These are phyloP conservation scores for Xenoacremonium recifei DNA, from an alignment of 2,329 filamentous ascomycete species.

Conservation along the genomic window DNA sequence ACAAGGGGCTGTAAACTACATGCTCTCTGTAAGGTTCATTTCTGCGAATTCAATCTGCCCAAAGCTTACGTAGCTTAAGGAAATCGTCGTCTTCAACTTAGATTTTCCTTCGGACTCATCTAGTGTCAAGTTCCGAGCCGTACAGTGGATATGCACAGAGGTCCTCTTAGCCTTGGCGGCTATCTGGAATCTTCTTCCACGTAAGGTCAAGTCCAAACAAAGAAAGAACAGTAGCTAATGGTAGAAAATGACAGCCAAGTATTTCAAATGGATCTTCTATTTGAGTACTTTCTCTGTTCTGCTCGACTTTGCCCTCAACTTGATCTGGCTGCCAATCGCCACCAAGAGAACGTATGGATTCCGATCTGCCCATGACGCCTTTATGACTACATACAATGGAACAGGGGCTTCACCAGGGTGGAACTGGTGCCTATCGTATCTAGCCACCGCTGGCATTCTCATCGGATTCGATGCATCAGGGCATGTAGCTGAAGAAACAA, in stretches of 20 bases:
- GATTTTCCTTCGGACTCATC: constrained; percentile 52
- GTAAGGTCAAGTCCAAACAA: too few species aligned
- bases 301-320: constrained; percentile 57
- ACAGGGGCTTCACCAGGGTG: constrained; percentile 54
- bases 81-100: constrained; percentile 56
- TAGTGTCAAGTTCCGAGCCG: constrained; percentile 56
- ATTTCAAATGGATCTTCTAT: constrained; percentile 50
- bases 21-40: constrained; percentile 43
- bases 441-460: constrained; percentile 58
- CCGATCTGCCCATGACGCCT: constrained; percentile 56
- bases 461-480: constrained; percentile 62
- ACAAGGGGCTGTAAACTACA: constrained; percentile 49
- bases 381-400: constrained; percentile 59
- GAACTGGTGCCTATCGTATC: constrained; percentile 63
- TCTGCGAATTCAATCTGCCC: not conserved
- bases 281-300: constrained; percentile 49
- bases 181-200: constrained; percentile 49
- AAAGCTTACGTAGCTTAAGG: constrained; percentile 30
- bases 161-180: constrained; percentile 48
- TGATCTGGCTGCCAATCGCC: constrained; percentile 61
- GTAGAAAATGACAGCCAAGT: constrained; percentile 41
- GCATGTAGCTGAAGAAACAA: constrained; percentile 61
- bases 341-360: constrained; percentile 56
- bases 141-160: constrained; percentile 60
- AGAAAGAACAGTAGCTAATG: too few species aligned